A percentile compares a stretch with the other conserved stretches of the same genome.
phyloP scores from a whole-genome alignment of 768 basidiomycete species.

The Baorangia bicolor region DNA sequence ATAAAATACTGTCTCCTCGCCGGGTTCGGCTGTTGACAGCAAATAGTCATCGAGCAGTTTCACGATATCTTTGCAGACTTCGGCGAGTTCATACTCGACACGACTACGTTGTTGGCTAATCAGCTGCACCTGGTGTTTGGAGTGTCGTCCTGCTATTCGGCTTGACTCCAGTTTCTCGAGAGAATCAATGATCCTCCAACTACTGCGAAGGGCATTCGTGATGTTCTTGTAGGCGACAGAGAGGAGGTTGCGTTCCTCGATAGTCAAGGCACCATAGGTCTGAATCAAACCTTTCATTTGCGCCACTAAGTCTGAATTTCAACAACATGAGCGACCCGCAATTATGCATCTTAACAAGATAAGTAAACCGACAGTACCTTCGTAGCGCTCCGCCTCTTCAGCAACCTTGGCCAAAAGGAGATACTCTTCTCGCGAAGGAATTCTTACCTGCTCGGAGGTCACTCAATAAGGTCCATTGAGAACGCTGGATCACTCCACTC shows the following conservation, averaged over 20 bases:
- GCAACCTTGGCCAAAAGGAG: conserved; percentile 76
- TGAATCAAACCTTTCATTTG: conserved; percentile 77
- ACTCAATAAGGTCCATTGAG: conserved; percentile 1
- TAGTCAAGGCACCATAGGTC: conserved; percentile 64
- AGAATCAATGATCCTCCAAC: conserved; percentile 79
- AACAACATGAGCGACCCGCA: conserved; percentile 18
- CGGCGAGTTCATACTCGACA: conserved; percentile 75
- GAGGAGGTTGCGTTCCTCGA: conserved; percentile 86
- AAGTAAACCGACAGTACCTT: conserved; percentile 49
- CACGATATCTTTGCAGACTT: conserved; percentile 79
- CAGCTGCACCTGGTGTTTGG: conserved; percentile 52
- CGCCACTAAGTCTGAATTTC: conserved; percentile 60
- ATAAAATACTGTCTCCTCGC: conserved; percentile 88
- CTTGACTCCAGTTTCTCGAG: conserved; percentile 61
- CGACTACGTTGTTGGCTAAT: conserved; percentile 71
- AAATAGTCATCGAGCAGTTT: conserved; percentile 60
- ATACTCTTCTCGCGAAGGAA: conserved; percentile 39
- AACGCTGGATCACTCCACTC: conserved; percentile 11
- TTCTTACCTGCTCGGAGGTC: conserved; percentile 25
- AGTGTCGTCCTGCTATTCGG: conserved; percentile 30
- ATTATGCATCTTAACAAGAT: neutral
- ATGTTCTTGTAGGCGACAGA: conserved; percentile 91
- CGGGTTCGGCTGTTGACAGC: conserved; percentile 61
- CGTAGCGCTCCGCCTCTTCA: conserved; percentile 86
- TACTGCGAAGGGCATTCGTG: conserved; percentile 78